phyloP scores from a whole-genome alignment of 2,329 filamentous ascomycete genomes.

The Fusarium chaquense region DNA sequence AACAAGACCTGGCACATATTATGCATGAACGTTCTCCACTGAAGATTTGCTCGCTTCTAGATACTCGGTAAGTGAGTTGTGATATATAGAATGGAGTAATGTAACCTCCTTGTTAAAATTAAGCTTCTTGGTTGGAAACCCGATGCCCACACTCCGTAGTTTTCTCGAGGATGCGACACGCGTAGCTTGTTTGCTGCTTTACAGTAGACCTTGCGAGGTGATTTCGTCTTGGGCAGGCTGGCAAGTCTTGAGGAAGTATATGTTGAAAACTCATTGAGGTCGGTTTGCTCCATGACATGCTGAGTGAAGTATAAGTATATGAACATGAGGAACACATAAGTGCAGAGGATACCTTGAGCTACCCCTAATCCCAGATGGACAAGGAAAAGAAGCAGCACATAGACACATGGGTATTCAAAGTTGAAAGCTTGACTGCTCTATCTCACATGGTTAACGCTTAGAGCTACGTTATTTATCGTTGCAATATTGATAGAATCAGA shows the following conservation, averaged over 20 bases:
- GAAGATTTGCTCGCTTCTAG: slow-evolving; percentile 18
- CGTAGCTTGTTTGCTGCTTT: not conserved
- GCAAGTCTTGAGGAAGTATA: not conserved
- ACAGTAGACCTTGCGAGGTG: not conserved
- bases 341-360: slow-evolving; percentile 7
- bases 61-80: slow-evolving; percentile 22
- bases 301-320: slow-evolving; percentile 9
- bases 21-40: slow-evolving; percentile 10
- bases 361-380: slow-evolving; percentile 26
- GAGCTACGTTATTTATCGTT: not conserved
- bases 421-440: not conserved
- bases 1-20: slow-evolving; percentile 6
- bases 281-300: slow-evolving; percentile 22
- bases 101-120: slow-evolving; percentile 7
- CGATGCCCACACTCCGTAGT: not conserved
- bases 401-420: not conserved
- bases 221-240: not conserved
- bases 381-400: too few relatives aligned
- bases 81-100: slow-evolving; percentile 20
- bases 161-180: not conserved
- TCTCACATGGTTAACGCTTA: not conserved
- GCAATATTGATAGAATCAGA: not conserved
- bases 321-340: not conserved
- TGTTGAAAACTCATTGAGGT: slow-evolving; percentile 1
- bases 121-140: not conserved